phyloP scores from a whole-genome alignment of 768 basidiomycete species.

The Suillus placidus region DNA sequence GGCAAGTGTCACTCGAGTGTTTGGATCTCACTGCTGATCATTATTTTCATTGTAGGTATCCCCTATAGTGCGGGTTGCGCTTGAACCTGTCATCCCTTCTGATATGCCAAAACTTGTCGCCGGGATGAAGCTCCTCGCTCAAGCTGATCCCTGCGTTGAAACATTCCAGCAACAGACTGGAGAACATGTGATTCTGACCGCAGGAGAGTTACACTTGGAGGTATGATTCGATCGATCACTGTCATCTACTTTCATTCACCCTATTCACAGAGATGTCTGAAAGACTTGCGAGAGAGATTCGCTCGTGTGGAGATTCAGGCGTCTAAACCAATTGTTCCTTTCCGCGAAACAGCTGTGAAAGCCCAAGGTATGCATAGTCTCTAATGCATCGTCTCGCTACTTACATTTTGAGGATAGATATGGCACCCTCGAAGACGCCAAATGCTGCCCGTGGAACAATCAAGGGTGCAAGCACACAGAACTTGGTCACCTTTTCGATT shows the following conservation, averaged over 20 bases:
- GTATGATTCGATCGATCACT: constrained; percentile 42
- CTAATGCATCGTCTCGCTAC: constrained; percentile 3
- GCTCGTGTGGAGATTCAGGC: constrained; percentile 91
- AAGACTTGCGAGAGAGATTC: constrained; percentile 94
- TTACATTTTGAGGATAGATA: constrained; percentile 54
- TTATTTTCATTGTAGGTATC: constrained; percentile 51
- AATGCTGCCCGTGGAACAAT: constrained; percentile 79
- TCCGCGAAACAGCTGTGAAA: constrained; percentile 91
- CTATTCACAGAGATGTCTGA: constrained; percentile 78
- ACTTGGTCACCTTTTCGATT: constrained; percentile 79
- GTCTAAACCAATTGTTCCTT: constrained; percentile 96
- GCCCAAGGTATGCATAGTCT: constrained; percentile 55
- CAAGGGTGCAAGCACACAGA: constrained; percentile 64
- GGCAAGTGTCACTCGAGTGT: neutral
- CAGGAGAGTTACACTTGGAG: constrained; percentile 95
- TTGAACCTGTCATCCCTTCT: constrained; percentile 80
- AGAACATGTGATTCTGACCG: constrained; percentile 94
- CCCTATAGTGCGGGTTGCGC: constrained; percentile 93
- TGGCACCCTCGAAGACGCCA: constrained; percentile 79
- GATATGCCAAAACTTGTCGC: constrained; percentile 89
- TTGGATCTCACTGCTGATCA: neutral
- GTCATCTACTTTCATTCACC: neutral
- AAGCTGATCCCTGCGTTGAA: constrained; percentile 96
- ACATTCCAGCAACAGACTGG: constrained; percentile 97
- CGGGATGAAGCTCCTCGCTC: constrained; percentile 86